Percentiles rank a stretch among this genome's conserved stretches.
Conservation (phyloP, 306 rosid species). For the Sophora flavescens region DNA sequence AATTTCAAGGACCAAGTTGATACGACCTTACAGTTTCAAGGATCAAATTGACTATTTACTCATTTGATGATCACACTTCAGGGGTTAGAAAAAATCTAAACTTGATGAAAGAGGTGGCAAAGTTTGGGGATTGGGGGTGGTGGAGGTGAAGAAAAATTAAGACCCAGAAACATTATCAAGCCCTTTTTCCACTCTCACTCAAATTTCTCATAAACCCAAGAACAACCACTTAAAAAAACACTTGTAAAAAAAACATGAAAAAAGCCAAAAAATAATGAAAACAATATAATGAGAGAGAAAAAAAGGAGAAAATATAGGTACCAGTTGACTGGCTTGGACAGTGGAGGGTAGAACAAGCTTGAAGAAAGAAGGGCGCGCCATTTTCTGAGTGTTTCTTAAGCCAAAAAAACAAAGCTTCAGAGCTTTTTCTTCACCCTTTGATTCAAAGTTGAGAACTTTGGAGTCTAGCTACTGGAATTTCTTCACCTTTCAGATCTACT, state of each 20-base stretch:
- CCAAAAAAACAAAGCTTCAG: slow-evolving; percentile 41
- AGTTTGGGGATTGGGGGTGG: not conserved
- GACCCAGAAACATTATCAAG: slow-evolving; percentile 16
- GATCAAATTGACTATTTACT: too few relatives aligned
- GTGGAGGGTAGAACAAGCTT: slow-evolving; percentile 83
- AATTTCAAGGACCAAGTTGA: too few relatives aligned
- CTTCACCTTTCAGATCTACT: slow-evolving; percentile 62
- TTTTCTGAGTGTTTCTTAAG: slow-evolving; percentile 43
- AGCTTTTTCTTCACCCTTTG: slow-evolving; percentile 34
- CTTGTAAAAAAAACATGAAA: slow-evolving; percentile 12
- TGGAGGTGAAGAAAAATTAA: slow-evolving; percentile 2
- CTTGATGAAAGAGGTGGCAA: slow-evolving; percentile 15
- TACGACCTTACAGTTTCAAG: too few relatives aligned
- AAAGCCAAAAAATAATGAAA: not conserved
- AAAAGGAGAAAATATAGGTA: slow-evolving; percentile 51
- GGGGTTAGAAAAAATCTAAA: slow-evolving; percentile 26
- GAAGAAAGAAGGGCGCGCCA: slow-evolving; percentile 81
- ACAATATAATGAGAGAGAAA: slow-evolving; percentile 16
- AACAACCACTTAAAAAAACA: slow-evolving; percentile 5
- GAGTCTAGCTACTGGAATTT: slow-evolving; percentile 7
- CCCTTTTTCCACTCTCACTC: slow-evolving; percentile 25
- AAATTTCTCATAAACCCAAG: slow-evolving; percentile 43
- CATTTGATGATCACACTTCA: not conserved
- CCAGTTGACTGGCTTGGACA: slow-evolving; percentile 79
- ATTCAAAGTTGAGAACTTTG: slow-evolving; percentile 50